phyloP scores from a whole-genome alignment of 352 stramenopile genomes.

The Globisporangium cystogenes region DNA sequence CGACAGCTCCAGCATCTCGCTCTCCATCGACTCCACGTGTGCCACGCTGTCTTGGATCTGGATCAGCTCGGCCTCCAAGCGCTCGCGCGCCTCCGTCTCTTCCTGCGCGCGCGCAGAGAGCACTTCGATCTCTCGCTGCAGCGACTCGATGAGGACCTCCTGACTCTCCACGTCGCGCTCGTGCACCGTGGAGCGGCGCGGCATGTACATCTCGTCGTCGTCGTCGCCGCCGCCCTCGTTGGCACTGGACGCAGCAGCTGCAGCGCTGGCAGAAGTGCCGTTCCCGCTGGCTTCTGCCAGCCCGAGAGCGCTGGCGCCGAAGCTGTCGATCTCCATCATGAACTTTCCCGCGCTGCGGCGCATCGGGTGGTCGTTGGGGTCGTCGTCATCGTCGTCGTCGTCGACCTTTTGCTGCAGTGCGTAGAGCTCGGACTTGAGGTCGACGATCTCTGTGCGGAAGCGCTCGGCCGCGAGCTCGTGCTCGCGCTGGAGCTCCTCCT shows the following conservation, averaged over 20 bases:
- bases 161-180: slow-evolving; percentile 56
- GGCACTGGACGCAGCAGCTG: not conserved
- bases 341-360: slow-evolving; percentile 12
- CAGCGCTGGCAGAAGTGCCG: not conserved
- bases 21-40: slow-evolving; percentile 68
- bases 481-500: slow-evolving; percentile 76
- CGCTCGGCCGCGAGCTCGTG: slow-evolving; percentile 74
- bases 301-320: slow-evolving; percentile 16
- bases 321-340: slow-evolving; percentile 9
- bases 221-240: slow-evolving; percentile 19
- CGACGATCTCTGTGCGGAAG: slow-evolving; percentile 79
- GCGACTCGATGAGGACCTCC: slow-evolving; percentile 62
- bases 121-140: slow-evolving; percentile 62
- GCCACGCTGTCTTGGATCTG: slow-evolving; percentile 54
- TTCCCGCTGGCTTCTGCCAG: not conserved
- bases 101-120: slow-evolving; percentile 55
- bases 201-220: slow-evolving; percentile 16
- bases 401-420: slow-evolving; percentile 66
- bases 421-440: slow-evolving; percentile 83
- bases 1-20: slow-evolving; percentile 69
- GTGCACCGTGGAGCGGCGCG: slow-evolving; percentile 45
- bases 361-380: not conserved
- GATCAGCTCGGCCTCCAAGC: slow-evolving; percentile 50
- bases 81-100: slow-evolving; percentile 49
- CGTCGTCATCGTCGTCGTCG: slow-evolving; percentile 17